Evolutionary conservation across 2,329 filamentous ascomycete genomes (phyloP), one percentile per base, ranked within the genome.

Genomic region (Macrophomina tecta): DNA sequence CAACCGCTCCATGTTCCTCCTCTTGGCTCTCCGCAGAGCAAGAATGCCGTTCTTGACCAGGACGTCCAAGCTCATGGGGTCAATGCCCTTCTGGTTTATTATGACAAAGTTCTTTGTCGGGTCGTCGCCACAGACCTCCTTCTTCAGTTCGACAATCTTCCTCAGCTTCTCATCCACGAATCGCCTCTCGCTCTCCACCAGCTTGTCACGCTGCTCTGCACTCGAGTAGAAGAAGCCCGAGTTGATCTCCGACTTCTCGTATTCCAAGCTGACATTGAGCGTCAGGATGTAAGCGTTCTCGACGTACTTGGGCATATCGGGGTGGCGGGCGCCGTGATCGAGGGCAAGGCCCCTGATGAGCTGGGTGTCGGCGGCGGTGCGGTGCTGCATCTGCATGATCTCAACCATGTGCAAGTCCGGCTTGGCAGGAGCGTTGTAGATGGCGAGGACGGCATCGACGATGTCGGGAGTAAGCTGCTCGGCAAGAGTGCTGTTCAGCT

Each of bases 341-440:
- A 99, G 84, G 9, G 93, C 95, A 67, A 99, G 85, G 68, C 95
- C 95, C 71, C 91, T 89, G 79, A 99, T 97, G 68, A 99, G 88
- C 80, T 97, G 93, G 67, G 95, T 99, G 80, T 99, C 95, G 38
- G 95, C 92, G 68, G 94, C 94, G 63, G 92, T 93, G 73, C 94
- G 91, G 84, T 99, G 95, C 83, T 99, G 95, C 94, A 99, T 98
- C 80, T 97, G 98, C 95, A 99, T 99, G 75, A 99, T 98, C 82
- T 99, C 95, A 72, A 99, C 87, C 95, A 99, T 99, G 84, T 98
- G 94, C 76, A 99, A 82, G 82, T 99, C 95, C 66, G 96, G 96
- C 84, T 98, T 98, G 69, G 88, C 89, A 32, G 92, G 92, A 18
- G 92, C 84, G 79, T 93, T 87, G 84, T 97, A 94, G 79, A 99